These are phyloP conservation scores for Ceriops tagal DNA, from an alignment of 345 rosid species.

Conservation along the genomic window DNA sequence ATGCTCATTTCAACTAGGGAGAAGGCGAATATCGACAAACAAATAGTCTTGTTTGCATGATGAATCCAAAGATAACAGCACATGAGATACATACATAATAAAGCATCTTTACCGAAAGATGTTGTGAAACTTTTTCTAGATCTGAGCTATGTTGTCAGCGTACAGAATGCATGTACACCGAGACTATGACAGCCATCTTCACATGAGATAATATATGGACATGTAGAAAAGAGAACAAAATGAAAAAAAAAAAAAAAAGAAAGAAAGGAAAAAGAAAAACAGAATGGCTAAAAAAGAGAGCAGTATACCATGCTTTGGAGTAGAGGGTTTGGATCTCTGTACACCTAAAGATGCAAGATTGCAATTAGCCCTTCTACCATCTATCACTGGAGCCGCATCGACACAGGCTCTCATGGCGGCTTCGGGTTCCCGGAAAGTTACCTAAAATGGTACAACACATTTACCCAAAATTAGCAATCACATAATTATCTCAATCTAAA, in stretches of 20 bases:
- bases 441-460: conserved; percentile 38
- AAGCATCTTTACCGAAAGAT: neutral
- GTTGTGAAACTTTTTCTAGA: conserved; percentile 16
- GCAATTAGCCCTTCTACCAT: conserved; percentile 96
- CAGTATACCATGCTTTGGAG: conserved; percentile 70
- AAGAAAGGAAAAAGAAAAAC: no score
- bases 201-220: neutral
- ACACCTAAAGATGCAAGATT: conserved; percentile 92
- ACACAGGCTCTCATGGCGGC: conserved; percentile 93
- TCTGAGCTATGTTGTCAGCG: conserved; percentile 20
- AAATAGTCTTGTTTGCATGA: neutral
- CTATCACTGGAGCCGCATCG: conserved; percentile 93
- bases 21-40: neutral
- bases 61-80: neutral
- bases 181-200: neutral
- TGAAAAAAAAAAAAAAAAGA: neutral
- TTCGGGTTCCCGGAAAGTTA: conserved; percentile 88
- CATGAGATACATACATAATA: neutral
- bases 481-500: neutral
- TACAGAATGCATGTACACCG: neutral
- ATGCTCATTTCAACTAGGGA: neutral
- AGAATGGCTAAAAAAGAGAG: neutral
- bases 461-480: conserved; percentile 2
- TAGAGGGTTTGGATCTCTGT: conserved; percentile 97
- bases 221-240: neutral